phyloP scores from a whole-genome alignment of 768 basidiomycete species.

The Suillus paluster region DNA sequence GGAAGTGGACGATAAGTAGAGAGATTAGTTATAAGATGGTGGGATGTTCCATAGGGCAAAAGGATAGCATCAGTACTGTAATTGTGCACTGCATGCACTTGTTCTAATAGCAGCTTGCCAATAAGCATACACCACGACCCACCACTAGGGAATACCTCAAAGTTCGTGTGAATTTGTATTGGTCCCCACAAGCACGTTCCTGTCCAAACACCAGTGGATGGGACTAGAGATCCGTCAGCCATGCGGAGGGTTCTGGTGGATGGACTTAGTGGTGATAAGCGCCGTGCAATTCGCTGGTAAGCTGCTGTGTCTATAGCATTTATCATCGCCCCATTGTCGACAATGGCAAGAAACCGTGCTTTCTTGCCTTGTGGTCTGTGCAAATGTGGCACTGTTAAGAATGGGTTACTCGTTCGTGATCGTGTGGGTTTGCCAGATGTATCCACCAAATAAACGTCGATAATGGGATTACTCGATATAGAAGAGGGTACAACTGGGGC shows the following conservation, averaged over 20 bases:
- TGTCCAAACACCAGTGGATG: slow-evolving; percentile 14
- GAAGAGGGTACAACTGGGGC: not conserved
- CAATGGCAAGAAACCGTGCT: slow-evolving; percentile 9
- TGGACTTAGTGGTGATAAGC: slow-evolving; percentile 5
- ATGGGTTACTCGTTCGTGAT: not conserved
- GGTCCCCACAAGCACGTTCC: not conserved
- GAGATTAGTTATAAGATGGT: not conserved
- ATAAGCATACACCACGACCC: slow-evolving; percentile 34
- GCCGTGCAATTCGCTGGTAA: not conserved
- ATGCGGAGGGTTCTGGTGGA: slow-evolving; percentile 16
- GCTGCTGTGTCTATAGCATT: slow-evolving; percentile 15
- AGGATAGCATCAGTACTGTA: slow-evolving; percentile 19
- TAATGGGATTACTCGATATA: not conserved
- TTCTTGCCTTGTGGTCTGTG: slow-evolving; percentile 19
- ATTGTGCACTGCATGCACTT: slow-evolving; percentile 28
- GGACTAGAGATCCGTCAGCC: slow-evolving; percentile 28
- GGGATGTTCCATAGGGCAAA: not conserved
- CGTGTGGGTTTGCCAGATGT: not conserved
- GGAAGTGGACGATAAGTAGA: not conserved
- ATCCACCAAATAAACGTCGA: slow-evolving; percentile 8
- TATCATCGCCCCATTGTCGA: slow-evolving; percentile 24
- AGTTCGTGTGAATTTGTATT: not conserved
- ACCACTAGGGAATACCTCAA: slow-evolving; percentile 24
- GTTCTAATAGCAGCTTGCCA: slow-evolving; percentile 31
- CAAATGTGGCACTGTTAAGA: not conserved